These are phyloP conservation scores for Leishmania major DNA, from an alignment of 208 protist genomes.

Conservation along the genomic window DNA sequence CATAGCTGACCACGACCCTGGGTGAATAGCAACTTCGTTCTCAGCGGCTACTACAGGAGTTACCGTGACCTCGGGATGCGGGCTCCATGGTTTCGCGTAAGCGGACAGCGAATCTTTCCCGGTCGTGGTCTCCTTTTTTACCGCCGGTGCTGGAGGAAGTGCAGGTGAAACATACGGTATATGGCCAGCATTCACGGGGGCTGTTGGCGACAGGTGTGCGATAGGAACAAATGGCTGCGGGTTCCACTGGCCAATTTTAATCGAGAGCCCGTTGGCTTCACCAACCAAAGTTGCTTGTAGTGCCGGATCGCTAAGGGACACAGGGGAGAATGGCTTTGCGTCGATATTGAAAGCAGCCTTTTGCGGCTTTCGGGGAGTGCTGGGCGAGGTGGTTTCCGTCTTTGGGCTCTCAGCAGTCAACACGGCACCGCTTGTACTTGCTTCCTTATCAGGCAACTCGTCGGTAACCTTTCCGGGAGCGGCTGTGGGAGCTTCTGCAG, in stretches of 20 bases:
- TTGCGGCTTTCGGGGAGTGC: conserved; percentile 12
- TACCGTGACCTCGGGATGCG: conserved; percentile 23
- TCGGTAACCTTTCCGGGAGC: background rate
- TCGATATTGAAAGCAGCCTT: conserved; percentile 28
- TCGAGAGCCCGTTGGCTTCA: conserved; percentile 17
- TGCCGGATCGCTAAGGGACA: conserved; percentile 17
- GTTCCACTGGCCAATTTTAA: conserved; percentile 30
- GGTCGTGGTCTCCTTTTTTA: conserved; percentile 7
- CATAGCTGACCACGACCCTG: conserved; percentile 17
- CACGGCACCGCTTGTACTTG: background rate
- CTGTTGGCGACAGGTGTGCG: conserved; percentile 15
- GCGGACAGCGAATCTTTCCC: conserved; percentile 33
- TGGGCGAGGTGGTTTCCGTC: conserved; percentile 9
- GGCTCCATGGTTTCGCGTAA: conserved; percentile 43
- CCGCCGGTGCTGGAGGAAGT: background rate
- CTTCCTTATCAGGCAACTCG: background rate
- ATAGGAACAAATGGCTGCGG: conserved; percentile 12
- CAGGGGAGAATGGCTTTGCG: conserved; percentile 29
- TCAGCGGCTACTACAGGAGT: conserved; percentile 12
- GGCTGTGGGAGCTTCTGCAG: background rate
- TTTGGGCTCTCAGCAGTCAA: conserved; percentile 3
- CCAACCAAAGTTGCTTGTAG: conserved; percentile 13
- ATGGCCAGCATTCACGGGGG: conserved; percentile 3
- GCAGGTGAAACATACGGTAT: conserved; percentile 4
- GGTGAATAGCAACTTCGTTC: conserved; percentile 29